phyloP scores from a whole-genome alignment of 2,329 filamentous ascomycete species.

The Verticillium dahliae region DNA sequence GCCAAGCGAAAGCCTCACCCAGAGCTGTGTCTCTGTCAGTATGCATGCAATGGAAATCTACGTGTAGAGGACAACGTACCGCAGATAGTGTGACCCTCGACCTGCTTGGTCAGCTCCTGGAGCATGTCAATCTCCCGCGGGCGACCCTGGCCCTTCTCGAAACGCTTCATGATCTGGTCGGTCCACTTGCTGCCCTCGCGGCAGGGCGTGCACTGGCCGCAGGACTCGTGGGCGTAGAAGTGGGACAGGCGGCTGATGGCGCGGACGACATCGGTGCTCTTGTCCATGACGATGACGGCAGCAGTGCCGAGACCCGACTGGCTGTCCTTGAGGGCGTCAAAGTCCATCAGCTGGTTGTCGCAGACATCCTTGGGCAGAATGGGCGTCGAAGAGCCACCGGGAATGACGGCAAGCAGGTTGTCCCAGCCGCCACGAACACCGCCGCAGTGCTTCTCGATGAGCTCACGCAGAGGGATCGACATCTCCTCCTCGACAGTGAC shows the following conservation, averaged over 20 bases:
- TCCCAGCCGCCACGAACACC: slow-evolving; percentile 97
- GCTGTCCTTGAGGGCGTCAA: slow-evolving; percentile 94
- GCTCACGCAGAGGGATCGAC: slow-evolving; percentile 91
- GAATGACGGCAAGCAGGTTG: slow-evolving; percentile 91
- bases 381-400: slow-evolving; percentile 92
- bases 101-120: slow-evolving; percentile 98
- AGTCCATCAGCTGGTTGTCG: slow-evolving; percentile 97
- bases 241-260: slow-evolving; percentile 88
- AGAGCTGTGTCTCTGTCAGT: slow-evolving; percentile 51
- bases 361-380: slow-evolving; percentile 87
- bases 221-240: slow-evolving; percentile 98
- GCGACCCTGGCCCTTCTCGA: slow-evolving; percentile 84
- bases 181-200: slow-evolving; percentile 99
- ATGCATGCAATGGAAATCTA: slow-evolving; percentile 4
- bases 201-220: slow-evolving; percentile 98
- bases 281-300: slow-evolving; percentile 98
- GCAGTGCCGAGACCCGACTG: slow-evolving; percentile 96
- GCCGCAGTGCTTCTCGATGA: slow-evolving; percentile 97
- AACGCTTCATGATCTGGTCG: slow-evolving; percentile 96
- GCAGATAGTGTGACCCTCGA: slow-evolving; percentile 98
- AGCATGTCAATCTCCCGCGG: slow-evolving; percentile 98
- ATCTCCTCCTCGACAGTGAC: slow-evolving; percentile 98
- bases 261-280: slow-evolving; percentile 91
- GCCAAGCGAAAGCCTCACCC: slow-evolving; percentile 97
- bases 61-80: slow-evolving; percentile 45